Evolutionary conservation across 2,329 filamentous ascomycete genomes (phyloP), one percentile per base, ranked within the genome.

Genomic region (Ilyonectria robusta): DNA sequence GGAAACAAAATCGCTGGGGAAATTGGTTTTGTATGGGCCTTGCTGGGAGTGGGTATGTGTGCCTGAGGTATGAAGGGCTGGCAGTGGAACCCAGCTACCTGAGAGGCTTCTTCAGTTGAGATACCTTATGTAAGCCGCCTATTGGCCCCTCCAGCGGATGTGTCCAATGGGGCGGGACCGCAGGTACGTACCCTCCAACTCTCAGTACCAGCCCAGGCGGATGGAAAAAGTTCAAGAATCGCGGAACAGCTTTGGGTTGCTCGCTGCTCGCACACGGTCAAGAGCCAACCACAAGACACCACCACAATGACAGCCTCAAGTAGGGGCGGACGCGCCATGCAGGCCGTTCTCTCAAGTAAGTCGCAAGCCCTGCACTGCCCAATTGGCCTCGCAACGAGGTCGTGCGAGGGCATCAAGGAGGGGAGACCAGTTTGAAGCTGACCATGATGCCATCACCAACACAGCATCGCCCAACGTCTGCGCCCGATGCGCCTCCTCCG

Each of bases 321-420:
- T 82, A 87, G 88, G 84, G 87, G 88, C 71, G 79, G 85, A 71
- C 83, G 80, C 76, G 84, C 84, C 77, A 78, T 85, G 66, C 81
- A 84, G 74, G 82, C 82, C 70, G 80, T 86, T 61, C 73, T 90
- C 65, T 82, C 83, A 77, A 82, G 89, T 90, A 76, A 77, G 86
- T 61, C 66, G 42, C 51, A 48, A 17, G 7, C 56, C 35, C 19
- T 17, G 11, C 33, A 46, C 13, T 54, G 37, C 62, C 58, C 70
- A 76, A 77, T 77, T 74, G 72, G 55, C 47, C 50, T 17, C 63
- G 8, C 40, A 42, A 17, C 15, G 40, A 42, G 17, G 46, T 69
- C 56, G 54, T 47, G 33, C 17, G 56, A 19, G 19, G 48, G 48
- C 37, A 33, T 33, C 31, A 40, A 19, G 42, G 35, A n/a, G 55